phyloP scores from a whole-genome alignment of 805 yeast species.

The Helenozyma baotianmanensis region DNA sequence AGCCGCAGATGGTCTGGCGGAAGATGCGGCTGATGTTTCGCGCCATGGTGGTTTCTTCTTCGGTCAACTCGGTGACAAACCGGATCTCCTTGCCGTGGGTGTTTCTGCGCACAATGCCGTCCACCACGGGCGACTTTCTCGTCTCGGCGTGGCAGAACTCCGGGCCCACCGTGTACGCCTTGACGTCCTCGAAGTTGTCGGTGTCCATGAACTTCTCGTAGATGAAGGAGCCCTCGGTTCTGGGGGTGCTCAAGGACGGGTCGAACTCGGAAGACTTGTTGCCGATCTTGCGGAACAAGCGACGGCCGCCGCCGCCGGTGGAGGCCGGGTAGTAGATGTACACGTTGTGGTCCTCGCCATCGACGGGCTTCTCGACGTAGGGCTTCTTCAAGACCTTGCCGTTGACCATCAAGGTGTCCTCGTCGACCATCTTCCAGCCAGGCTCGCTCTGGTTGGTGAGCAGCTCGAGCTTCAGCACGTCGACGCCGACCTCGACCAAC shows the following conservation, averaged over 20 bases:
- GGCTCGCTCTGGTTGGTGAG: conserved; percentile 74
- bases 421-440: conserved; percentile 79
- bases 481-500: conserved; percentile 43
- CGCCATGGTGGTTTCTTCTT: conserved; percentile 79
- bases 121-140: conserved; percentile 98
- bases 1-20: conserved; percentile 94
- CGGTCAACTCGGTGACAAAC: conserved; percentile 74
- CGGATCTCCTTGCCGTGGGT: conserved; percentile 97
- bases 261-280: conserved; percentile 96
- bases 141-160: conserved; percentile 96
- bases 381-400: conserved; percentile 78
- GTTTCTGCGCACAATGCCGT: conserved; percentile 94
- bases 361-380: conserved; percentile 96
- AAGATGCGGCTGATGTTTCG: conserved; percentile 67
- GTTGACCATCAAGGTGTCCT: conserved; percentile 69
- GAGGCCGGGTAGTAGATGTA: conserved; percentile 83
- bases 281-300: conserved; percentile 91
- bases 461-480: conserved; percentile 44
- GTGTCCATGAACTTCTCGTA: conserved; percentile 97
- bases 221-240: conserved; percentile 87
- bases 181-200: conserved; percentile 96
- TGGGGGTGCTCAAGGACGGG: conserved; percentile 64
- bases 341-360: conserved; percentile 97
- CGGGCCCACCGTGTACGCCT: conserved; percentile 95
- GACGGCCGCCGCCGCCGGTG: conserved; percentile 96